Percentiles rank a stretch among this genome's conserved stretches.
Evolutionary conservation across 139 green algal genomes (phyloP).

Genomic region (Mesotaenium endlicherianum): DNA sequence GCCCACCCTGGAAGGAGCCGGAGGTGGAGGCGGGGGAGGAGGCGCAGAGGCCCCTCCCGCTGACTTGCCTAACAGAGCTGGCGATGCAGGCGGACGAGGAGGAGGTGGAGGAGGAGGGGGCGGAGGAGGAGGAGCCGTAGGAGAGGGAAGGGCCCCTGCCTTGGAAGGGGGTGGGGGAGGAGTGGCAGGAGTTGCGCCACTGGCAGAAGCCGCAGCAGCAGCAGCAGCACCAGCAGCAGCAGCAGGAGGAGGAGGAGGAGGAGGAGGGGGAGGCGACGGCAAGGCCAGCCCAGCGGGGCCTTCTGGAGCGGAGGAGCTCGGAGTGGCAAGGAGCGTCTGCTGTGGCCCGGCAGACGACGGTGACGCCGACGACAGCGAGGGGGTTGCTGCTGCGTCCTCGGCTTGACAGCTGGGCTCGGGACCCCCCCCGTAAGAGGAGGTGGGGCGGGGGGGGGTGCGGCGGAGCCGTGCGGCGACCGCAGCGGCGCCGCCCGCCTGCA

Average conservation of each 20-base stretch:
- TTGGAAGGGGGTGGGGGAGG: conserved; percentile 15
- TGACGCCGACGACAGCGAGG: no score
- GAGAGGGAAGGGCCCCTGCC: background rate
- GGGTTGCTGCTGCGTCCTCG: no score
- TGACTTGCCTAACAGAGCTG: background rate
- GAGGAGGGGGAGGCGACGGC: background rate
- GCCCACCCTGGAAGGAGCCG: background rate
- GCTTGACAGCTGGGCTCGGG: no score
- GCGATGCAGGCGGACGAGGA: background rate
- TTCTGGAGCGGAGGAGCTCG: no score
- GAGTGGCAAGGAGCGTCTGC: no score
- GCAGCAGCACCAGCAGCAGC: background rate
- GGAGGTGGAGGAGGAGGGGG: conserved; percentile 28
- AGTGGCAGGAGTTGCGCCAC: background rate
- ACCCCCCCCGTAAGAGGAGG: no score
- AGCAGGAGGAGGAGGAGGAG: conserved; percentile 13
- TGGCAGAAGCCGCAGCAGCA: background rate
- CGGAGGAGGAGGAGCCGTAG: background rate
- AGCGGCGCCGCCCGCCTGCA: no score
- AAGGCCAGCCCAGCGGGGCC: background rate
- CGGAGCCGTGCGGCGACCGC: no score
- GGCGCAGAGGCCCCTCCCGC: background rate
- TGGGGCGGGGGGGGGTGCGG: no score
- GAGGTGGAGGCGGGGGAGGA: background rate
- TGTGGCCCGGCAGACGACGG: no score